Evolutionary conservation across 225 moss, liverwort and hornwort genomes (phyloP).

Genomic region (Physcomitrium patens): DNA sequence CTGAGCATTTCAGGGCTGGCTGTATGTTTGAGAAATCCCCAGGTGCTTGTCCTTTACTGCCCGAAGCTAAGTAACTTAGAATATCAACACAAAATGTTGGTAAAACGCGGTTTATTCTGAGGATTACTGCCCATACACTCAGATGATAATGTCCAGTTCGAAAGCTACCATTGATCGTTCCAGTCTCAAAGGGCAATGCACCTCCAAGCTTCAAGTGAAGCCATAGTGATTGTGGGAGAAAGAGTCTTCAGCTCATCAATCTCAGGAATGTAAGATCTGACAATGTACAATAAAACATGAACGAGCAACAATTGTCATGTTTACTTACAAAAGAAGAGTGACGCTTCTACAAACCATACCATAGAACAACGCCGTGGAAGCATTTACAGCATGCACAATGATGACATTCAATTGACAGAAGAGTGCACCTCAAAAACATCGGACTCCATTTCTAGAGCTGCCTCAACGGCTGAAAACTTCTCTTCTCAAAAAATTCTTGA

Average conservation of each 20-base stretch:
- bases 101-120: too few relatives aligned
- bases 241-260: background rate
- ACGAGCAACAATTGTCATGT: background rate
- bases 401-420: constrained; percentile 19
- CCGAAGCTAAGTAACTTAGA: too few relatives aligned
- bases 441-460: background rate
- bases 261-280: background rate
- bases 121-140: too few relatives aligned
- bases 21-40: too few relatives aligned
- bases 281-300: background rate
- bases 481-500: background rate
- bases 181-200: background rate
- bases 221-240: background rate
- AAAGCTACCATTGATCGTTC: background rate
- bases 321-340: constrained; percentile 2
- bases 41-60: too few relatives aligned
- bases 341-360: constrained; percentile 17
- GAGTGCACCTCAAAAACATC: background rate
- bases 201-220: background rate
- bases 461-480: background rate
- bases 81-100: too few relatives aligned
- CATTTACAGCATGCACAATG: background rate
- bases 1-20: too few relatives aligned
- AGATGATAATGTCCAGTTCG: background rate
- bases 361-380: background rate